Evolutionary conservation across 192 early-diverging fungal species (phyloP), one percentile per base, ranked within the genome.

Genomic region (Geranomyces variabilis): DNA sequence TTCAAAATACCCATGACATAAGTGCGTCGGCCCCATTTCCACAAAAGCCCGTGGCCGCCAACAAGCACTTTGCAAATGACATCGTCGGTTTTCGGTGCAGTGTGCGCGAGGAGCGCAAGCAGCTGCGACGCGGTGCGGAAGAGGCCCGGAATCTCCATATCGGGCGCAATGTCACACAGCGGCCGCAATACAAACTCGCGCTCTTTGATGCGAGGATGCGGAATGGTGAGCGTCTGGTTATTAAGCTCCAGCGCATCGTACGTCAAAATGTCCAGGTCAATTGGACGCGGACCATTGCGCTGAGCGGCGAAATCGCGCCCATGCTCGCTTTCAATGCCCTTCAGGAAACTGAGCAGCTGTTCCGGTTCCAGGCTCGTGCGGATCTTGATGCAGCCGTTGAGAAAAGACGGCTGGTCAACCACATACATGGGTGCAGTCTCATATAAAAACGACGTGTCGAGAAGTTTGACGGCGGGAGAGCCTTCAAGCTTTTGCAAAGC

Each of bases 361-460:
- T 84, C 53, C 7, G 97, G 96, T 29, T 81, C 77, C 63, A 98
- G 83, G 51, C 77, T 77, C 0, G 97, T 99, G 44, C 79, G 78
- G 53, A 97, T 66, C 90, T 94, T 92, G 75, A 87, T 90, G 0
- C 89, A 93, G 4, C 86, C 94, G 66, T 99, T 99, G 59, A 99
- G 70, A 75, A 98, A 99, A 44, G 79, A 72, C 3, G 93, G 90
- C 74, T 99, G 97, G 43, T 99, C 93, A 15, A 86, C 83, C 19
- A 90, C 85, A 77, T 99, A 98, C 97, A 99, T 99, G 33, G 97
- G 94, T 12, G 89, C 83, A 0, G 96, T 96, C 74, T 97, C 94
- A 79, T 99, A 99, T 30, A 99, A 80, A 78, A 95, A 99, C 29
- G 93, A 95, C 12, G 97, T 97, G 69, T 98, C 94, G 14, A 90